Evolutionary conservation across 345 rosid genomes (phyloP).

Genomic region (Reutealis trisperma): DNA sequence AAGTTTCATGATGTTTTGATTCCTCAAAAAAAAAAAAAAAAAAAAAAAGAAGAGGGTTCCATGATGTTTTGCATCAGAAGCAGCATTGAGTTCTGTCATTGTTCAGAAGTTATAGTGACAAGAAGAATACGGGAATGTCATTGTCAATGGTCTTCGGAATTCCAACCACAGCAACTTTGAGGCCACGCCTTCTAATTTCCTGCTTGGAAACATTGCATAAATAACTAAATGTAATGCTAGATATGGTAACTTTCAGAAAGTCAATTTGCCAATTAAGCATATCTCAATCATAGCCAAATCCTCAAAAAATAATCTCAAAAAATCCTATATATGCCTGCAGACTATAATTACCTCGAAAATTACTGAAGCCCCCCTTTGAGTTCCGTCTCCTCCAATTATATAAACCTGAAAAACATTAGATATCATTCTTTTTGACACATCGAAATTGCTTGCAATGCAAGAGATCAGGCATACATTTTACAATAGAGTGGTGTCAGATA

Average conservation of each 20-base stretch:
- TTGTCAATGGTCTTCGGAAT: conserved; percentile 82
- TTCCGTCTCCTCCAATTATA: conserved; percentile 87
- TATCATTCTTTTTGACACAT: neutral
- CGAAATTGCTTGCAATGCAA: neutral
- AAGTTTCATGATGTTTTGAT: neutral
- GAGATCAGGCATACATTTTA: too few species aligned
- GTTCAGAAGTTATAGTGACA: neutral
- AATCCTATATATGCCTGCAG: neutral
- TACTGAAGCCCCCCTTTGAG: conserved; percentile 67
- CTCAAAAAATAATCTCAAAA: neutral
- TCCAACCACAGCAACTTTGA: conserved; percentile 77
- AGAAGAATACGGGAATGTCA: conserved; percentile 55
- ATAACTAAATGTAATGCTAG: neutral
- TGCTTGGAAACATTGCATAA: conserved; percentile 14
- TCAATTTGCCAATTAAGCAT: too few species aligned
- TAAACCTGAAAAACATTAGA: conserved; percentile 48
- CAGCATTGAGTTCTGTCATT: neutral
- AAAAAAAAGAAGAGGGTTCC: too few species aligned
- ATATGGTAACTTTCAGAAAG: neutral
- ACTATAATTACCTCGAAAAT: conserved; percentile 52
- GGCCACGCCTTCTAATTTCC: conserved; percentile 67
- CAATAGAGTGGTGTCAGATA: conserved; percentile 2
- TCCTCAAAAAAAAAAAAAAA: too few species aligned
- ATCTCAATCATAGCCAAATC: neutral
- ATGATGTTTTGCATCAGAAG: neutral